These are phyloP conservation scores for Backusella sp. DNA, from an alignment of 192 early-diverging fungal species.

Conservation along the genomic window DNA sequence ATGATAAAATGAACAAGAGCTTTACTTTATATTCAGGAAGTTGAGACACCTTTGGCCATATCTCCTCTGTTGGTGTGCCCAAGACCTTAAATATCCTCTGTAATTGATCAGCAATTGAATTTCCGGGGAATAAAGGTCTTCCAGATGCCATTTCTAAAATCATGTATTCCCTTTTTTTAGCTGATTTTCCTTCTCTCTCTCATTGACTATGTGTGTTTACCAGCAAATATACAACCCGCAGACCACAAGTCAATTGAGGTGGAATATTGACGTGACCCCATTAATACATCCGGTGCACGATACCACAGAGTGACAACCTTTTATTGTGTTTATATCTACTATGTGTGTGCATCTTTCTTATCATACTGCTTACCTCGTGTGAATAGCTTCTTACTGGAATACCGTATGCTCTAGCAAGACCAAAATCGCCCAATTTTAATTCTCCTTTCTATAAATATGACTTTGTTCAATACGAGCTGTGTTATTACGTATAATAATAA, in stretches of 20 bases:
- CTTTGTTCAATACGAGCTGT: not conserved
- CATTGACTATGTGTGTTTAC: conserved; percentile 22
- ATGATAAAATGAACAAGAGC: not conserved
- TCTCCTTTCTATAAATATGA: conserved; percentile 57
- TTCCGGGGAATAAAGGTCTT: conserved; percentile 89
- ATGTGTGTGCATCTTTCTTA: not conserved
- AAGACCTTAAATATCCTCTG: conserved; percentile 88
- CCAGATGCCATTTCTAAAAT: conserved; percentile 80
- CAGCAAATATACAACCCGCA: conserved; percentile 85
- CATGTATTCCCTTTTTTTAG: not conserved
- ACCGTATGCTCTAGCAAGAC: conserved; percentile 94
- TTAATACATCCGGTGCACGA: conserved; percentile 83
- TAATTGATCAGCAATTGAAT: conserved; percentile 84
- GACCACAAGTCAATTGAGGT: conserved; percentile 90
- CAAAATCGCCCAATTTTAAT: conserved; percentile 91
- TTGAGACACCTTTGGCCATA: conserved; percentile 84
- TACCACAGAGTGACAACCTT: conserved; percentile 87
- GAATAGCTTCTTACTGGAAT: conserved; percentile 89
- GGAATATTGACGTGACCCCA: conserved; percentile 86
- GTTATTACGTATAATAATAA: not conserved
- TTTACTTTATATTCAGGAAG: conserved; percentile 85
- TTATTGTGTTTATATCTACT: not conserved
- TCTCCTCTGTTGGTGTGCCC: conserved; percentile 78
- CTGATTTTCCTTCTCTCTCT: not conserved
- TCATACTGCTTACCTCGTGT: conserved; percentile 58